Percentiles rank a stretch among this genome's conserved stretches.
These are phyloP conservation scores for Penicillium macrosclerotiorum DNA, from an alignment of 495 filamentous ascomycete species.

Conservation along the genomic window DNA sequence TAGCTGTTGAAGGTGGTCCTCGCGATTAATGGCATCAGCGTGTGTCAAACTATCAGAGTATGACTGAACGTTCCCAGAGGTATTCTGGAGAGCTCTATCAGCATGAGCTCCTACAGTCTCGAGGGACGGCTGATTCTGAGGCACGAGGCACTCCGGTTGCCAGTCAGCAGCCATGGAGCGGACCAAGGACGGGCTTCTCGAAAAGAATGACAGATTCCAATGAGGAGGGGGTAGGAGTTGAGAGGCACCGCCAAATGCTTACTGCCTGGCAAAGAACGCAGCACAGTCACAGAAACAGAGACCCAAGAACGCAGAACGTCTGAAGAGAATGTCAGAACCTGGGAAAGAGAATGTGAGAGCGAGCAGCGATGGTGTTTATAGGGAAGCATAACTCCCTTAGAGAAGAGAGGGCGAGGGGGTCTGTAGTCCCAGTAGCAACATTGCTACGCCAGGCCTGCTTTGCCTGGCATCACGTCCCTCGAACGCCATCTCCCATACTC, in stretches of 20 bases:
- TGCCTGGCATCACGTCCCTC: slow-evolving; percentile 38
- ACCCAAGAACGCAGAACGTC: slow-evolving; percentile 39
- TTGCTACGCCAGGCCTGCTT: slow-evolving; percentile 40
- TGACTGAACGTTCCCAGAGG: slow-evolving; percentile 49
- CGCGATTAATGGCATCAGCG: slow-evolving; percentile 30
- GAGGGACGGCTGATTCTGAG: slow-evolving; percentile 42
- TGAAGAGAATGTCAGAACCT: slow-evolving; percentile 51
- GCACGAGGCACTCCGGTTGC: slow-evolving; percentile 45
- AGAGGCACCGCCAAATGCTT: slow-evolving; percentile 42
- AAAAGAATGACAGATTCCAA: slow-evolving; percentile 55
- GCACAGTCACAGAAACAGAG: slow-evolving; percentile 38
- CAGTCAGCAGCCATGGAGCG: slow-evolving; percentile 50
- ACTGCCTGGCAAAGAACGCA: slow-evolving; percentile 46
- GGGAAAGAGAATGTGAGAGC: slow-evolving; percentile 59
- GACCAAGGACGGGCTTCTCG: slow-evolving; percentile 44
- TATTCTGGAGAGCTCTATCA: slow-evolving; percentile 47
- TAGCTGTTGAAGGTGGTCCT: slow-evolving; percentile 40
- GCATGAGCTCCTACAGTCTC: slow-evolving; percentile 41
- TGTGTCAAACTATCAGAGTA: slow-evolving; percentile 39
- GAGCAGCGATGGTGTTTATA: slow-evolving; percentile 52
- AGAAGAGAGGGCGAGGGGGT: slow-evolving; percentile 23
- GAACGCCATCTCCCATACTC: slow-evolving; percentile 38
- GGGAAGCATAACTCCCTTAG: slow-evolving; percentile 38
- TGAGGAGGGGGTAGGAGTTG: slow-evolving; percentile 30
- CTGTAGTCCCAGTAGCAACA: slow-evolving; percentile 37